These are phyloP conservation scores for Diaporthe helianthi DNA, from an alignment of 2,329 filamentous ascomycete genomes.

Conservation along the genomic window DNA sequence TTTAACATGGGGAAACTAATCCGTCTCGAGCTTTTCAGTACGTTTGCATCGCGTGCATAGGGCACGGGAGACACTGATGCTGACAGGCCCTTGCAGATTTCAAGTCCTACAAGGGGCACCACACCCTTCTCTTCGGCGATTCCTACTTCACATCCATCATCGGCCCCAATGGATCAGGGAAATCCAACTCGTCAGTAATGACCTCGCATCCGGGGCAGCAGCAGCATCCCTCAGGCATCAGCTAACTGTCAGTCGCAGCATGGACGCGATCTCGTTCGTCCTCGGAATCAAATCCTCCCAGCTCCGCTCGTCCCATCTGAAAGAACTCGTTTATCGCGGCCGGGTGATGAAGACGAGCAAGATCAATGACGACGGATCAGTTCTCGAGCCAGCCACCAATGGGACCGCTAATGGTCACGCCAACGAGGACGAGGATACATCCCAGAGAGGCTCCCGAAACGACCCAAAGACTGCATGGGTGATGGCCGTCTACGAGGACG, in stretches of 20 bases:
- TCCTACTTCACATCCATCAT: slow-evolving; percentile 99
- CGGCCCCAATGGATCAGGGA: slow-evolving; percentile 98
- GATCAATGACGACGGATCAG: slow-evolving; percentile 90
- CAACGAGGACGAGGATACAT: slow-evolving; percentile 64
- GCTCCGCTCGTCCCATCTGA: slow-evolving; percentile 89
- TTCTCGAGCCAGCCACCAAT: slow-evolving; percentile 62
- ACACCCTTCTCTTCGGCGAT: slow-evolving; percentile 92
- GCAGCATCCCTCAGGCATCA: background rate
- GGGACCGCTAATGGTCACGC: slow-evolving; percentile 68
- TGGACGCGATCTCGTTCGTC: slow-evolving; percentile 99
- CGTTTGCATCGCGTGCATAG: slow-evolving; percentile 43
- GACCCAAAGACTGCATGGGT: slow-evolving; percentile 98
- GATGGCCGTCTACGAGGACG: slow-evolving; percentile 98
- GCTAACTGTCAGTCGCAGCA: slow-evolving; percentile 60
- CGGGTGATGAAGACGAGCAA: slow-evolving; percentile 91
- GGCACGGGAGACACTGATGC: slow-evolving; percentile 5
- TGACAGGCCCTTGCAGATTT: slow-evolving; percentile 70
- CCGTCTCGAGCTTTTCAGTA: slow-evolving; percentile 92
- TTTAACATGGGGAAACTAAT: slow-evolving; percentile 92
- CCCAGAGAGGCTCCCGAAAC: slow-evolving; percentile 70
- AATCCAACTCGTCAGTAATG: slow-evolving; percentile 86
- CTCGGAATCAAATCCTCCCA: slow-evolving; percentile 99
- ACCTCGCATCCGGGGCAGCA: slow-evolving; percentile 27
- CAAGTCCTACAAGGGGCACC: slow-evolving; percentile 99
- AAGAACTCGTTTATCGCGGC: slow-evolving; percentile 94